Evolutionary conservation across 805 yeast species (phyloP).

Genomic region (Komagataella pastoris): DNA sequence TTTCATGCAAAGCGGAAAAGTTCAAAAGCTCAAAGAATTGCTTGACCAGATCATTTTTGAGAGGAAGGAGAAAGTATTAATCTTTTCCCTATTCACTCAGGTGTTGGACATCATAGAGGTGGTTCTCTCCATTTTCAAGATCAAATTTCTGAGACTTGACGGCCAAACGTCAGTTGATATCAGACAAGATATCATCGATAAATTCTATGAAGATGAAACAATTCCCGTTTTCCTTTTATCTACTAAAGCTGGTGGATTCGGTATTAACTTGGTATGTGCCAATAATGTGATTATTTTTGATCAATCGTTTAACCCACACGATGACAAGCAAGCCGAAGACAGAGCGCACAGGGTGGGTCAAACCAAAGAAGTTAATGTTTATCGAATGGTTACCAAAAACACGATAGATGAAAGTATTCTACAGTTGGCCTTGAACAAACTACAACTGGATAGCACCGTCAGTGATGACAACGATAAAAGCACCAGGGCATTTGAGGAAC

Average conservation of each 20-base stretch:
- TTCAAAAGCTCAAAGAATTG: slow-evolving; percentile 38
- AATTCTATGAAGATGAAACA: slow-evolving; percentile 65
- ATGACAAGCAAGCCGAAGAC: slow-evolving; percentile 97
- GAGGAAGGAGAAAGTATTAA: slow-evolving; percentile 55
- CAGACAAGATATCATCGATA: slow-evolving; percentile 85
- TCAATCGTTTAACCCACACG: slow-evolving; percentile 95
- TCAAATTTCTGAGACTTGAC: slow-evolving; percentile 75
- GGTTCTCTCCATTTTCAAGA: slow-evolving; percentile 47
- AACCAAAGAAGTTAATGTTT: slow-evolving; percentile 67
- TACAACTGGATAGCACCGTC: slow-evolving; percentile 68
- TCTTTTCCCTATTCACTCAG: slow-evolving; percentile 90
- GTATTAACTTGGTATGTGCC: slow-evolving; percentile 92
- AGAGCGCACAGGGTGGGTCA: slow-evolving; percentile 98
- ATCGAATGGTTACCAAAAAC: slow-evolving; percentile 54
- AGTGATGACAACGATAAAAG: slow-evolving; percentile 25
- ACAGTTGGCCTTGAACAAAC: slow-evolving; percentile 76
- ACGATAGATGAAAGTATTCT: slow-evolving; percentile 86
- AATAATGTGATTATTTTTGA: slow-evolving; percentile 86
- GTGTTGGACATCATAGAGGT: slow-evolving; percentile 78
- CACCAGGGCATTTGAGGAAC: slow-evolving; percentile 28
- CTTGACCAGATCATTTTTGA: slow-evolving; percentile 40
- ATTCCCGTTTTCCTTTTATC: slow-evolving; percentile 83
- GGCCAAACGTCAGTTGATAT: slow-evolving; percentile 92
- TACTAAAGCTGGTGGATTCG: slow-evolving; percentile 98
- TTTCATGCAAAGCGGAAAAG: slow-evolving; percentile 62